A percentile compares a stretch with the other conserved stretches of the same genome.
Evolutionary conservation across 1,284 basidiomycete genomes (phyloP).

Genomic region (Hemileccinum hortonii): DNA sequence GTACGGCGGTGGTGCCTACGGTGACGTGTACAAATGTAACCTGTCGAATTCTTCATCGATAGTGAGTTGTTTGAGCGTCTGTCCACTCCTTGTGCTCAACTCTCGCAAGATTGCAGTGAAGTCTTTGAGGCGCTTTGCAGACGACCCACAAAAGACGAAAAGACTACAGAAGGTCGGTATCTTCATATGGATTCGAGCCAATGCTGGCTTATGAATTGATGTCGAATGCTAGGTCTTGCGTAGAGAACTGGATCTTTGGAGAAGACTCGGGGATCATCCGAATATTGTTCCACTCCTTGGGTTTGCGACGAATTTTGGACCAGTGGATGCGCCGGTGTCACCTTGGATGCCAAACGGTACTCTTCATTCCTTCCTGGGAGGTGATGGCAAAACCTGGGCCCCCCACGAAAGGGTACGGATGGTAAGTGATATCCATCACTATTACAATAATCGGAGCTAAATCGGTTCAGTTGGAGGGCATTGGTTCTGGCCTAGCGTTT

Average conservation of each 20-base stretch:
- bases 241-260: constrained; percentile 2
- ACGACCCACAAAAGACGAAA: background rate
- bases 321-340: background rate
- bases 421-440: background rate
- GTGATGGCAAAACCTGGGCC: background rate
- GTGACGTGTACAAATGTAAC: constrained; percentile 2
- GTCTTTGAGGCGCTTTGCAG: background rate
- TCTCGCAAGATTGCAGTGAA: background rate
- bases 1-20: background rate
- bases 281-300: constrained; percentile 2
- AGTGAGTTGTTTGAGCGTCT: background rate
- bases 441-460: background rate
- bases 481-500: background rate
- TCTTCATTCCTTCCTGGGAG: constrained; percentile 1
- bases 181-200: background rate
- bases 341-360: constrained; percentile 2
- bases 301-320: constrained; percentile 1
- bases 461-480: background rate
- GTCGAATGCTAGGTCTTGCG: background rate
- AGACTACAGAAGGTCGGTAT: background rate
- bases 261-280: constrained; percentile 1
- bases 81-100: background rate
- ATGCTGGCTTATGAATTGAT: no score
- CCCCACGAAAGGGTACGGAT: background rate
- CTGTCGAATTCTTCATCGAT: background rate